A percentile compares a stretch with the other conserved stretches of the same genome.
phyloP scores from a whole-genome alignment of 805 yeast species.

The Candida caryicola region DNA sequence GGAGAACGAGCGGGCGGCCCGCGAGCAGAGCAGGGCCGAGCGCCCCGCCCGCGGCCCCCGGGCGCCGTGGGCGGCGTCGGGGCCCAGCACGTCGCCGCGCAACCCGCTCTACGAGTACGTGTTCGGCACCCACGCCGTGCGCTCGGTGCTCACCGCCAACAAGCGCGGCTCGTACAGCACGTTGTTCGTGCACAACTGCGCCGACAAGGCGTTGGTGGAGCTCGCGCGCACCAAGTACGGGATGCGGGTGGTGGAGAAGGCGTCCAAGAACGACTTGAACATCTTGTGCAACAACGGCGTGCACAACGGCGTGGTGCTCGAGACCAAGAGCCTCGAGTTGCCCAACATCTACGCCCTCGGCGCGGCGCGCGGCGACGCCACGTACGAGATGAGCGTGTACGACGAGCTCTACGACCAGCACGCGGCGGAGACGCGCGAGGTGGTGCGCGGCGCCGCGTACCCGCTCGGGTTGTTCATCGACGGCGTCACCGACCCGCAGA shows the following conservation, averaged over 20 bases:
- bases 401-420: slow-evolving; percentile 18
- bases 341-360: slow-evolving; percentile 26
- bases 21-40: slow-evolving; percentile 7
- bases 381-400: slow-evolving; percentile 17
- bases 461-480: slow-evolving; percentile 78
- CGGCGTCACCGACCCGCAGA: slow-evolving; percentile 82
- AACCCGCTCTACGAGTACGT: slow-evolving; percentile 50
- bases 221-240: slow-evolving; percentile 44
- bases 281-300: slow-evolving; percentile 62
- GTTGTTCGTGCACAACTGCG: slow-evolving; percentile 46
- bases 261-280: slow-evolving; percentile 54
- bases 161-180: slow-evolving; percentile 53
- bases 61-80: not conserved
- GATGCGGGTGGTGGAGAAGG: slow-evolving; percentile 33
- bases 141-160: slow-evolving; percentile 60
- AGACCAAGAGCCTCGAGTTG: slow-evolving; percentile 52
- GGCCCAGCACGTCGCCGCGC: slow-evolving; percentile 1
- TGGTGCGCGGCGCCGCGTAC: slow-evolving; percentile 11
- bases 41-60: slow-evolving; percentile 1
- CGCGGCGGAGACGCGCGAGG: slow-evolving; percentile 10
- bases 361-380: slow-evolving; percentile 10
- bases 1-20: slow-evolving; percentile 15
- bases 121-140: slow-evolving; percentile 73
- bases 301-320: slow-evolving; percentile 78
- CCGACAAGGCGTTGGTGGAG: slow-evolving; percentile 42